Conservation (phyloP, 1,284 basidiomycete species). For the Malassezia pachydermatis region DNA sequence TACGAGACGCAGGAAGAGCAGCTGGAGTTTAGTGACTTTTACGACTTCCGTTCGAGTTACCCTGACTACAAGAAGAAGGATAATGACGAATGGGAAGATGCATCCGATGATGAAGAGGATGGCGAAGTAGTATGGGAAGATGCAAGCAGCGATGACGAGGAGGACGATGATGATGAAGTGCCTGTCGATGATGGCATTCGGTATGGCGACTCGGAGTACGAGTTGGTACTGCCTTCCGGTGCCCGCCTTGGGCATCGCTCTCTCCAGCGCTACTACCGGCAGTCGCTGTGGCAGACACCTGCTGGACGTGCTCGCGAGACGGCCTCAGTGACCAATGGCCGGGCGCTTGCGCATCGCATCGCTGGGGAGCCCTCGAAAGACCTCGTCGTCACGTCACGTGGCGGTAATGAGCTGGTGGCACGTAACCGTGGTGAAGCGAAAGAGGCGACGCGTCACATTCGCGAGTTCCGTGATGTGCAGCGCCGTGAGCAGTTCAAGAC, state of each 20-base stretch:
- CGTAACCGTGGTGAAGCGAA: slow-evolving; percentile 85
- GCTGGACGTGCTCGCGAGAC: slow-evolving; percentile 10
- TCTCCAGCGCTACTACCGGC: slow-evolving; percentile 75
- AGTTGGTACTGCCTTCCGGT: slow-evolving; percentile 90
- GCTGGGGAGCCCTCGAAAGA: slow-evolving; percentile 23
- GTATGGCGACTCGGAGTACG: slow-evolving; percentile 55
- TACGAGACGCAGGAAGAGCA: slow-evolving; percentile 72
- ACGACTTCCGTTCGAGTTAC: slow-evolving; percentile 78
- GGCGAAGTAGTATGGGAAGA: slow-evolving; percentile 17
- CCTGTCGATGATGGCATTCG: slow-evolving; percentile 8
- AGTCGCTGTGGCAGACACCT: slow-evolving; percentile 50
- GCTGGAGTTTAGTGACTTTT: slow-evolving; percentile 82
- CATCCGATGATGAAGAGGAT: slow-evolving; percentile 25
- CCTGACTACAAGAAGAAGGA: slow-evolving; percentile 51
- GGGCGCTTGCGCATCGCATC: slow-evolving; percentile 31
- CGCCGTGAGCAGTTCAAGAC: slow-evolving; percentile 75
- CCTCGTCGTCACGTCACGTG: slow-evolving; percentile 27
- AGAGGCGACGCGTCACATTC: slow-evolving; percentile 77
- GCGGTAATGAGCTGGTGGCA: slow-evolving; percentile 34
- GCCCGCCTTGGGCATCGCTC: slow-evolving; percentile 81
- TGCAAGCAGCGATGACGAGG: slow-evolving; percentile 9
- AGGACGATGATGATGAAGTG: slow-evolving; percentile 6
- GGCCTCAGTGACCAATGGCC: slow-evolving; percentile 14
- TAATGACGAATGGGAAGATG: slow-evolving; percentile 41
- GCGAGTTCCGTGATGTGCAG: slow-evolving; percentile 72